These are phyloP conservation scores for Plasmodium adleri DNA, from an alignment of 169 alveolate genomes.

Conservation along the genomic window DNA sequence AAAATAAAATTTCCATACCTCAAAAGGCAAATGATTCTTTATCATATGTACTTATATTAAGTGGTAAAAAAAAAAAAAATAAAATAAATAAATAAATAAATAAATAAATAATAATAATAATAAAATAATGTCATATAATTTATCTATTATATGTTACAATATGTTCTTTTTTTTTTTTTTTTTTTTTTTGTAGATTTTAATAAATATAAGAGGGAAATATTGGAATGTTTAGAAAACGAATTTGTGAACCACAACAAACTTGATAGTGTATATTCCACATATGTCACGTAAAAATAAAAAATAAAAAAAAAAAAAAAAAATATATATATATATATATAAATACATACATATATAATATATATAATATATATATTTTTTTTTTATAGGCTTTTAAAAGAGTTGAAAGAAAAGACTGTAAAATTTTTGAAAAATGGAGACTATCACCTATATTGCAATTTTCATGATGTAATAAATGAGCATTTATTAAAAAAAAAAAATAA, in stretches of 20 bases:
- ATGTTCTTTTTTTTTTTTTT: constrained; percentile 6
- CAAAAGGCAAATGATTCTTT: not conserved
- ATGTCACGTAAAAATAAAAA: constrained; percentile 20
- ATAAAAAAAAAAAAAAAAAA: too few relatives aligned
- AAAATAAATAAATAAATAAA: not conserved
- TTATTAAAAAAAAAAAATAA: not conserved
- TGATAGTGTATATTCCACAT: constrained; percentile 14
- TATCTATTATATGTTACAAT: not conserved
- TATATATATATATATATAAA: not conserved
- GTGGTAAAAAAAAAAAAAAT: constrained; percentile 7
- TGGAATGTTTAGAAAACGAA: constrained; percentile 31
- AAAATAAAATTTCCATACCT: constrained; percentile 11
- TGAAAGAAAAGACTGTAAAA: constrained; percentile 17
- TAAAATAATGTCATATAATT: not conserved
- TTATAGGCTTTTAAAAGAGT: constrained; percentile 15
- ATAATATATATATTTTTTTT: not conserved
- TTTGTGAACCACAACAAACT: constrained; percentile 23
- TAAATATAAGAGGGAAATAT: constrained; percentile 18
- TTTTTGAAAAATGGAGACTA: constrained; percentile 61
- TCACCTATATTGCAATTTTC: constrained; percentile 14
- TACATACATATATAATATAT: not conserved
- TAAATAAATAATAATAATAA: not conserved
- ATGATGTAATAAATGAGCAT: constrained; percentile 14
- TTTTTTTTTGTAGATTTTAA: constrained; percentile 28
- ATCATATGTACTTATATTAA: constrained; percentile 2